Conservation (phyloP, 169 alveolate genomes). For the Eimeria falciformis region DNA sequence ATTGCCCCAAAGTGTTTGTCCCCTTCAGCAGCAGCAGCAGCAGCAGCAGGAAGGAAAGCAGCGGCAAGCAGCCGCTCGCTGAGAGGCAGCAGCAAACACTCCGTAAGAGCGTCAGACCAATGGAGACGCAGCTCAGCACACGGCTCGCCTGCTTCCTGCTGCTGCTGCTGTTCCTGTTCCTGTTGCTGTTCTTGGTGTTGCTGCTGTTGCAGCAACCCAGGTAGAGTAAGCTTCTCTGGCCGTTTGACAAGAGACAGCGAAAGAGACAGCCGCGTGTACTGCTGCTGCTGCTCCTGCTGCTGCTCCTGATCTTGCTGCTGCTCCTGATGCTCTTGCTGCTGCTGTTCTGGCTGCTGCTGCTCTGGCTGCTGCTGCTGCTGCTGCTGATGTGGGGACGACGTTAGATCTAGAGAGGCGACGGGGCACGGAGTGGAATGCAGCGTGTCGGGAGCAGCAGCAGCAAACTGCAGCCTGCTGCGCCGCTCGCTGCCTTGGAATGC, state of each 20-base stretch:
- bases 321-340: background rate
- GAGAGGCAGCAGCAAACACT: conserved; percentile 10
- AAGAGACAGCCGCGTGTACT: background rate
- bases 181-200: background rate
- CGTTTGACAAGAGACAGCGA: background rate
- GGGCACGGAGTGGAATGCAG: background rate
- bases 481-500: background rate
- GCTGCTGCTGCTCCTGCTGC: conserved; percentile 24
- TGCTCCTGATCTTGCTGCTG: conserved; percentile 13
- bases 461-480: background rate
- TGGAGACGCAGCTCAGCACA: background rate
- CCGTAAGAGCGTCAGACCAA: background rate
- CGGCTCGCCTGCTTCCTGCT: conserved; percentile 5
- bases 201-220: conserved; percentile 4
- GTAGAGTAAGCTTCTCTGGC: background rate
- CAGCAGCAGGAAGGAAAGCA: background rate
- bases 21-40: conserved; percentile 1
- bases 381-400: conserved; percentile 24
- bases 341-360: conserved; percentile 57
- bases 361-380: conserved; percentile 44
- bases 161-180: background rate
- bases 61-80: conserved; percentile 5
- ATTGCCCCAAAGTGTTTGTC: background rate
- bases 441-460: background rate
- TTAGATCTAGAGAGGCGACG: background rate